phyloP scores from a whole-genome alignment of 2,329 filamentous ascomycete species.

The Aureobasidium sp. region DNA sequence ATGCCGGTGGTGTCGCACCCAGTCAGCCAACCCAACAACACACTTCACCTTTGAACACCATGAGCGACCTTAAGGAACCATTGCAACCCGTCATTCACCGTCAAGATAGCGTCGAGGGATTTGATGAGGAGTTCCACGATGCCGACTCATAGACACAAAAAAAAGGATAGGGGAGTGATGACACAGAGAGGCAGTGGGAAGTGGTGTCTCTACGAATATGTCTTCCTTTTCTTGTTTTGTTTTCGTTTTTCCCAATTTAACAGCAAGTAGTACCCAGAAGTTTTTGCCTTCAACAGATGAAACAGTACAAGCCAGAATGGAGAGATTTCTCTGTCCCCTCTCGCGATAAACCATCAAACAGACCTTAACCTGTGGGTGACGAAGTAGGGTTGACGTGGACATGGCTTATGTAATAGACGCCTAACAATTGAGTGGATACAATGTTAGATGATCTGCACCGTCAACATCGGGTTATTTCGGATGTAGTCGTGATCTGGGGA shows the following conservation, averaged over 20 bases:
- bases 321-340: neutral
- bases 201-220: neutral
- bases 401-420: too few relatives aligned
- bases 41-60: constrained; percentile 3
- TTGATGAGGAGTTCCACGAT: constrained; percentile 43
- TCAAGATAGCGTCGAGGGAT: constrained; percentile 37
- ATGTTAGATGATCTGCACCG: neutral
- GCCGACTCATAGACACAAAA: constrained; percentile 27
- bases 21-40: constrained; percentile 15
- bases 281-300: constrained; percentile 3
- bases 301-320: neutral
- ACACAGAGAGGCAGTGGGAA: neutral
- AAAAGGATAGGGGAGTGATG: neutral
- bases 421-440: too few relatives aligned
- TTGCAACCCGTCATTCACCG: constrained; percentile 23
- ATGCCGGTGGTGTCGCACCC: constrained; percentile 34
- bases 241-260: neutral
- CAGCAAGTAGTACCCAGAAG: constrained; percentile 2
- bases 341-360: too few relatives aligned
- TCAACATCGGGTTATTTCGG: neutral
- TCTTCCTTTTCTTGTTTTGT: neutral
- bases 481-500: neutral
- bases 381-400: too few relatives aligned
- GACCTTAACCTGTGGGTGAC: too few relatives aligned
- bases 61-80: constrained; percentile 15